phyloP scores from a whole-genome alignment of 805 yeast species.

The Candida nonsorbophila region DNA sequence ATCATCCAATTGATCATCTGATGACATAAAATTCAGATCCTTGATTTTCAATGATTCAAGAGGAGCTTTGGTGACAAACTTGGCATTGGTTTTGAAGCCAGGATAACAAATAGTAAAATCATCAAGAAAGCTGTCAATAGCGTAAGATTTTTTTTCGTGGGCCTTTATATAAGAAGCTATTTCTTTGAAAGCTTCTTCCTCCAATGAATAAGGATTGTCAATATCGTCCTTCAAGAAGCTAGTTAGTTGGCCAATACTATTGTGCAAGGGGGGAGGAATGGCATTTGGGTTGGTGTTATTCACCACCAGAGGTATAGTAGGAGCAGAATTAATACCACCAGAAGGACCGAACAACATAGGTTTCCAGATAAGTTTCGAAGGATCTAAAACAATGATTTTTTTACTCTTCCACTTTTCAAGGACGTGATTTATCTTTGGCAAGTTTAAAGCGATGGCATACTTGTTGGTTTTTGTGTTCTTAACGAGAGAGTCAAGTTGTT shows the following conservation, averaged over 20 bases:
- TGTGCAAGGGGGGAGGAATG: constrained; percentile 27
- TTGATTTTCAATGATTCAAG: constrained; percentile 1
- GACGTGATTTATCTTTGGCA: constrained; percentile 34
- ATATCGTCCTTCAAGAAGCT: constrained; percentile 66
- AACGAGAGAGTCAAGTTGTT: constrained; percentile 61
- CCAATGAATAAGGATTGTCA: constrained; percentile 56
- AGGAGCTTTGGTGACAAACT: not conserved
- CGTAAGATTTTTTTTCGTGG: constrained; percentile 3
- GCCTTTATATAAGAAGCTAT: constrained; percentile 27
- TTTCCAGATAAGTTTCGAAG: constrained; percentile 64
- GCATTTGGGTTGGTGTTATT: constrained; percentile 7
- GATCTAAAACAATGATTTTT: constrained; percentile 46
- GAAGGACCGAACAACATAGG: constrained; percentile 82
- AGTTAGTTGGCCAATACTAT: constrained; percentile 51
- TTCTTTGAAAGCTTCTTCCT: constrained; percentile 49
- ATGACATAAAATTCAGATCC: not conserved
- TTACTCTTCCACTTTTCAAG: constrained; percentile 51
- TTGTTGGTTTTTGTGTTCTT: constrained; percentile 37
- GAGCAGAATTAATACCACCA: constrained; percentile 71
- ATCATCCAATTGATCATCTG: constrained; percentile 1
- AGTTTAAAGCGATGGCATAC: constrained; percentile 53
- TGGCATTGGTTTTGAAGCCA: constrained; percentile 16
- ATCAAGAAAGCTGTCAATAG: constrained; percentile 10
- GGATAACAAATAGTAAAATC: constrained; percentile 31
- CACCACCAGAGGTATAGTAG: constrained; percentile 10